Conservation (phyloP, 352 stramenopile genomes). For the Pythium pyrilobum region DNA sequence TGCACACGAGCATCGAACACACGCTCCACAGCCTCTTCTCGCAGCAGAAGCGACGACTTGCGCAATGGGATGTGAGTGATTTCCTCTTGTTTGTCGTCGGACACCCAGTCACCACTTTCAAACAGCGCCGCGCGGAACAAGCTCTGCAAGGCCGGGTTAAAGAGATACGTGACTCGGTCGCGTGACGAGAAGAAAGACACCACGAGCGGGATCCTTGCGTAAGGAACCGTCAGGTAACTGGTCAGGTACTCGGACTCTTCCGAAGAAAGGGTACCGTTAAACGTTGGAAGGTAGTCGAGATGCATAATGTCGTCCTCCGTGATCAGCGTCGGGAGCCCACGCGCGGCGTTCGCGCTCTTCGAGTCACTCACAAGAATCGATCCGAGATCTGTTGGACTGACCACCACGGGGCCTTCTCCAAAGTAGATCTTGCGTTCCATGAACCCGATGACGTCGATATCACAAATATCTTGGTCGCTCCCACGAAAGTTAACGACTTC, state of each 20-base stretch:
- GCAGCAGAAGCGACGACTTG: slow-evolving; percentile 77
- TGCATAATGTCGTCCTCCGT: slow-evolving; percentile 98
- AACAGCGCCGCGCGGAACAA: slow-evolving; percentile 88
- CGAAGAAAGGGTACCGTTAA: slow-evolving; percentile 93
- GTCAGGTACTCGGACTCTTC: slow-evolving; percentile 97
- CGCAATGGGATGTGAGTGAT: slow-evolving; percentile 75
- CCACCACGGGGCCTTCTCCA: slow-evolving; percentile 78
- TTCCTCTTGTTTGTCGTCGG: slow-evolving; percentile 45
- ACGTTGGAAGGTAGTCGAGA: slow-evolving; percentile 94
- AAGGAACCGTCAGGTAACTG: slow-evolving; percentile 98
- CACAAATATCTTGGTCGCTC: slow-evolving; percentile 84
- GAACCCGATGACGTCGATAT: slow-evolving; percentile 86
- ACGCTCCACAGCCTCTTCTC: slow-evolving; percentile 73
- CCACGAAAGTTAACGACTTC: slow-evolving; percentile 86
- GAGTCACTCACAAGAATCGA: slow-evolving; percentile 50
- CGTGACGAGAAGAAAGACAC: slow-evolving; percentile 95
- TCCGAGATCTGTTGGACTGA: slow-evolving; percentile 66
- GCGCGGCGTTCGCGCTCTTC: slow-evolving; percentile 29
- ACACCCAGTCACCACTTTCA: slow-evolving; percentile 85
- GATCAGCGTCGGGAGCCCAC: slow-evolving; percentile 41
- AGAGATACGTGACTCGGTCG: slow-evolving; percentile 87
- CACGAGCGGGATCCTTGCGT: slow-evolving; percentile 97
- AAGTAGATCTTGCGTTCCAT: slow-evolving; percentile 87
- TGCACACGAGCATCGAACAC: slow-evolving; percentile 67
- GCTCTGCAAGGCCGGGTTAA: slow-evolving; percentile 76